phyloP scores from a whole-genome alignment of 176 grass and related monocot genomes.

The Melocanna baccifera region DNA sequence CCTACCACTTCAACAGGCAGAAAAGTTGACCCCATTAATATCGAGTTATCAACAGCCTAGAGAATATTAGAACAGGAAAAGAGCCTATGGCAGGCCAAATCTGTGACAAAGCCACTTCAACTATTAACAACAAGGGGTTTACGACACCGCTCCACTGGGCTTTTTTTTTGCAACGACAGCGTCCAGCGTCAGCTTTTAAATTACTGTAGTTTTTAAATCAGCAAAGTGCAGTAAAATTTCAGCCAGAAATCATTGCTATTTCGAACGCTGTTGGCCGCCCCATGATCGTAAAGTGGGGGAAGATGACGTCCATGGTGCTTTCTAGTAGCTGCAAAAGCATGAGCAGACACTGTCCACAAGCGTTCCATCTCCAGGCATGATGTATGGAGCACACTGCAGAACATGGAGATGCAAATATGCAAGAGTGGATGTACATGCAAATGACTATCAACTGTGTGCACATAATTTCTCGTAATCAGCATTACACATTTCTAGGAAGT shows the following conservation, averaged over 20 bases:
- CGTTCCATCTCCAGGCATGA: not conserved
- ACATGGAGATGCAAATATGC: not conserved
- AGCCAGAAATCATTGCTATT: no score
- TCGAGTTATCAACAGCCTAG: not conserved
- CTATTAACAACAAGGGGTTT: not conserved
- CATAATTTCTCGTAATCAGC: not conserved
- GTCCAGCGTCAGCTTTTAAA: no score
- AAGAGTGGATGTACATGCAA: not conserved
- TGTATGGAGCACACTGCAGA: not conserved
- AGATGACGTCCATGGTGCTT: constrained; percentile 8
- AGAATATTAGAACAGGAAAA: constrained; percentile 1
- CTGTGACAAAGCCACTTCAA: constrained; percentile 18
- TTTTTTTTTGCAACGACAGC: no score
- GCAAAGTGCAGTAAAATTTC: no score
- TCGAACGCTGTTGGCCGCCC: constrained; percentile 29
- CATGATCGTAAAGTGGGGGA: constrained; percentile 23
- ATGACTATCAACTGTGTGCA: not conserved
- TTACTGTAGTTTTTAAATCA: no score
- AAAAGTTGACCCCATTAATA: not conserved
- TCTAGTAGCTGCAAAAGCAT: not conserved
- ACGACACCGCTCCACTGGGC: no score
- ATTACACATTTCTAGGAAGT: not conserved
- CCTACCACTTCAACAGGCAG: constrained; percentile 20
- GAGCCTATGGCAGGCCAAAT: constrained; percentile 11
- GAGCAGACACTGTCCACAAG: constrained; percentile 1